These are phyloP conservation scores for Phytophthora litchii DNA, from an alignment of 352 stramenopile species.

Conservation along the genomic window DNA sequence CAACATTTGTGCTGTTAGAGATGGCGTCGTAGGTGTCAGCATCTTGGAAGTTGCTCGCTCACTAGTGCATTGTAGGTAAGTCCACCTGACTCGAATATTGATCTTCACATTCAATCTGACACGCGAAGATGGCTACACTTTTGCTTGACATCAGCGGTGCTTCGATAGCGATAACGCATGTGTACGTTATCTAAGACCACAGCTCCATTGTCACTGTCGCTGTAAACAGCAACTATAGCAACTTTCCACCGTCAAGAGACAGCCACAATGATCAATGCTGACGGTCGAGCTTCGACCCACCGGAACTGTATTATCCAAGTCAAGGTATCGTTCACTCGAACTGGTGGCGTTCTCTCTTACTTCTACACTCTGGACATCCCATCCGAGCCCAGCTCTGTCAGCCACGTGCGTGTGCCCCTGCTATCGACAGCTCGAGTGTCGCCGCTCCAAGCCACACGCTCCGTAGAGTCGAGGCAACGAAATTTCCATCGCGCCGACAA, in stretches of 20 bases:
- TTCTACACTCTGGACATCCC: slow-evolving; percentile 6
- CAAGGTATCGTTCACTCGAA: neutral
- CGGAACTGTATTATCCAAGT: neutral
- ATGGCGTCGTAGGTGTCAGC: too few species aligned
- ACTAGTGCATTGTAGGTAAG: too few species aligned
- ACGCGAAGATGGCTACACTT: too few species aligned
- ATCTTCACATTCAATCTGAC: too few species aligned
- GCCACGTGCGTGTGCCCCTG: slow-evolving; percentile 1
- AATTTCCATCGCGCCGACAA: neutral
- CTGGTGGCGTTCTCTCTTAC: neutral
- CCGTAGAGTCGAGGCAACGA: slow-evolving; percentile 15
- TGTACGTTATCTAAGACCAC: neutral
- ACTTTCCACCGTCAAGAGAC: neutral
- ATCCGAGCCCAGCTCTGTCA: slow-evolving; percentile 13
- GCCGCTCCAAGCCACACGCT: slow-evolving; percentile 17
- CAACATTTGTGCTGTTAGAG: too few species aligned
- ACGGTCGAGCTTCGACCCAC: neutral
- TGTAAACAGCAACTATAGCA: too few species aligned
- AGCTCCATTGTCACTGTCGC: neutral
- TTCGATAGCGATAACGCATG: neutral
- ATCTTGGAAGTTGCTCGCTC: too few species aligned
- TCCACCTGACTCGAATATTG: too few species aligned
- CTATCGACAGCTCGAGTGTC: slow-evolving; percentile 7
- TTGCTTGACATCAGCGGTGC: too few species aligned
- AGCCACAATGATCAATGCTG: neutral